Evolutionary conservation across 2,329 filamentous ascomycete genomes (phyloP).

Genomic region (Pestalotiopsis sp.): DNA sequence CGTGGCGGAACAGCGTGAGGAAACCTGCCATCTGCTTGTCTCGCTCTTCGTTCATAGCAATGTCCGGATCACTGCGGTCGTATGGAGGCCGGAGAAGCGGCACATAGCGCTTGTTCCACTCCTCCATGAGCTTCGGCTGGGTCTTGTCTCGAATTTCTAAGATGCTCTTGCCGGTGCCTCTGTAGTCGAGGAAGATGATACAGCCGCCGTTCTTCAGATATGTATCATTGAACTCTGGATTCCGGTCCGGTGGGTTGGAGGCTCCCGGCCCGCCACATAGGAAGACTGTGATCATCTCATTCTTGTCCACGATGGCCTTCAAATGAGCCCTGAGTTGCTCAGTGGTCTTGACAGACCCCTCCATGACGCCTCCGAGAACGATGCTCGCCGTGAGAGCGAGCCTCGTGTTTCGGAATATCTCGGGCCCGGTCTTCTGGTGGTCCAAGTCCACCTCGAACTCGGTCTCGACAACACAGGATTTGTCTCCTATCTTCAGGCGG

Average conservation of each 20-base stretch:
- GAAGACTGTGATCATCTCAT: constrained; percentile 43
- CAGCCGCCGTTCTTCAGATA: constrained; percentile 64
- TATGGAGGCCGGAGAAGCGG: neutral
- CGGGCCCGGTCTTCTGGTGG: neutral
- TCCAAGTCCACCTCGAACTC: neutral
- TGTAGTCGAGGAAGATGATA: constrained; percentile 69
- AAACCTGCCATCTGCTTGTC: constrained; percentile 63
- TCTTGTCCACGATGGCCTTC: neutral
- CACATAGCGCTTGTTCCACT: neutral
- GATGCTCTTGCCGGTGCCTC: constrained; percentile 68
- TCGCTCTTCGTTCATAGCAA: neutral
- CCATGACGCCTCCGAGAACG: neutral
- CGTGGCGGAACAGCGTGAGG: constrained; percentile 68
- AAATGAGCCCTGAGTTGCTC: neutral
- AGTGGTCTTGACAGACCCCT: neutral
- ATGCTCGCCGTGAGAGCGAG: neutral
- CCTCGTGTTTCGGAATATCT: neutral
- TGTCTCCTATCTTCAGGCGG: too few relatives aligned
- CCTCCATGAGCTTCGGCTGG: neutral
- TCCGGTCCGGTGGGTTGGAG: constrained; percentile 32
- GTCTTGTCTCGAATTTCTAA: constrained; percentile 57
- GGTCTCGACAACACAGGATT: neutral
- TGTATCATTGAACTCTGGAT: constrained; percentile 49
- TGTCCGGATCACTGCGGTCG: neutral
- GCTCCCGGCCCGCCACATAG: constrained; percentile 72